Percentiles rank a stretch among this genome's conserved stretches.
Conservation (phyloP, 306 rosid species). For the Cyclanthera cordifolia region DNA sequence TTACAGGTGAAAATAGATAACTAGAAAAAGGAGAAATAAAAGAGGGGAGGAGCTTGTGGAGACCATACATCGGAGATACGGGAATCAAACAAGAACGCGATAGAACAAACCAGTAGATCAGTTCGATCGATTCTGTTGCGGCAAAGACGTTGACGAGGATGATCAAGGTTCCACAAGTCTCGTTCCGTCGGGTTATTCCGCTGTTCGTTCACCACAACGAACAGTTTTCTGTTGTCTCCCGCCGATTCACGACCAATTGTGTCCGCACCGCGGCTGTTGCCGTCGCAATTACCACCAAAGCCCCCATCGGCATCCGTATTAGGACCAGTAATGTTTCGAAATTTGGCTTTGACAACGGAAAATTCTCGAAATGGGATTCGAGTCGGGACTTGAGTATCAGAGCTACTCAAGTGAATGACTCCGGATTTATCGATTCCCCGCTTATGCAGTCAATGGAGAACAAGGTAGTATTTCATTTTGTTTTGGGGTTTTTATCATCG, state of each 20-base stretch:
- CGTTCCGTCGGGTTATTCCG: constrained; percentile 13
- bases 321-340: not conserved
- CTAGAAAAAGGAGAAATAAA: constrained; percentile 4
- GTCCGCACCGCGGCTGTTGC: not conserved
- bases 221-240: not conserved
- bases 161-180: constrained; percentile 10
- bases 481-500: not conserved
- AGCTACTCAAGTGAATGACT: constrained; percentile 42
- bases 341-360: not conserved
- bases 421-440: constrained; percentile 61
- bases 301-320: not conserved
- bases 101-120: not conserved
- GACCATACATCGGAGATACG: not conserved
- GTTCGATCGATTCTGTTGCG: not conserved
- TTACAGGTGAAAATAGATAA: not conserved
- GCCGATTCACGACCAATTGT: not conserved
- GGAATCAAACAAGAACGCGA: not conserved
- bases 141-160: not conserved
- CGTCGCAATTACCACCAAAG: not conserved
- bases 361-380: constrained; percentile 10
- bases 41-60: not conserved
- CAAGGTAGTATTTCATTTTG: constrained; percentile 26
- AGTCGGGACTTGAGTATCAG: constrained; percentile 29
- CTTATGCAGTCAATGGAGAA: constrained; percentile 62
- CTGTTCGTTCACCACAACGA: not conserved